Evolutionary conservation across 805 yeast genomes (phyloP).

Genomic region (Saccharomycopsis amapae): DNA sequence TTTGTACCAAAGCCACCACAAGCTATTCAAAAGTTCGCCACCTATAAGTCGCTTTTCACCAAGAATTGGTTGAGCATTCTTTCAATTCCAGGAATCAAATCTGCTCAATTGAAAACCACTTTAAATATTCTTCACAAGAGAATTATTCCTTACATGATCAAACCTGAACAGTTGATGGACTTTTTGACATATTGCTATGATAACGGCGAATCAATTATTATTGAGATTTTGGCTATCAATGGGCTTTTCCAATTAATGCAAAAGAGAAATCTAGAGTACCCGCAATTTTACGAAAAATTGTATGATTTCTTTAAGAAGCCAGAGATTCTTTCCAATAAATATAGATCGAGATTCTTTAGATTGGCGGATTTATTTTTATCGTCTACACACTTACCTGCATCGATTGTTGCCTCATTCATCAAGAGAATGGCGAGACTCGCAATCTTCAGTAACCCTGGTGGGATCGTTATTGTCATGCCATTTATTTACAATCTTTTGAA

Average conservation of each 20-base stretch:
- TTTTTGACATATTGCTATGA: conserved; percentile 69
- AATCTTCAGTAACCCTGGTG: conserved; percentile 77
- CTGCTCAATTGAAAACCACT: conserved; percentile 60
- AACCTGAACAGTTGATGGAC: conserved; percentile 85
- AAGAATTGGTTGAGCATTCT: conserved; percentile 56
- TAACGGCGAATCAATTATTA: conserved; percentile 32
- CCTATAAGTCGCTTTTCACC: conserved; percentile 63
- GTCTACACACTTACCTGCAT: conserved; percentile 80
- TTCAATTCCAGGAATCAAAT: conserved; percentile 36
- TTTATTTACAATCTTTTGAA: conserved; percentile 83
- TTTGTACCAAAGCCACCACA: conserved; percentile 43
- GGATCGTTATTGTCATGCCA: conserved; percentile 82
- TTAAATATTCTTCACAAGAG: conserved; percentile 73
- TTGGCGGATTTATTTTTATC: conserved; percentile 77
- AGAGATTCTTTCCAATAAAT: conserved; percentile 64
- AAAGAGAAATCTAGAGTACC: conserved; percentile 79
- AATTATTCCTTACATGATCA: conserved; percentile 70
- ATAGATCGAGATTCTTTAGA: conserved; percentile 83
- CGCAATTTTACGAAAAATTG: conserved; percentile 77
- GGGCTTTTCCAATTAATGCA: conserved; percentile 84
- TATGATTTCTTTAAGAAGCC: conserved; percentile 69
- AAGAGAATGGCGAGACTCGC: conserved; percentile 72
- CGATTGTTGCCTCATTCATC: conserved; percentile 82
- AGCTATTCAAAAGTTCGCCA: conserved; percentile 31
- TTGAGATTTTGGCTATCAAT: conserved; percentile 75